Evolutionary conservation across 345 rosid species (phyloP).

Genomic region (Gossypium turneri): DNA sequence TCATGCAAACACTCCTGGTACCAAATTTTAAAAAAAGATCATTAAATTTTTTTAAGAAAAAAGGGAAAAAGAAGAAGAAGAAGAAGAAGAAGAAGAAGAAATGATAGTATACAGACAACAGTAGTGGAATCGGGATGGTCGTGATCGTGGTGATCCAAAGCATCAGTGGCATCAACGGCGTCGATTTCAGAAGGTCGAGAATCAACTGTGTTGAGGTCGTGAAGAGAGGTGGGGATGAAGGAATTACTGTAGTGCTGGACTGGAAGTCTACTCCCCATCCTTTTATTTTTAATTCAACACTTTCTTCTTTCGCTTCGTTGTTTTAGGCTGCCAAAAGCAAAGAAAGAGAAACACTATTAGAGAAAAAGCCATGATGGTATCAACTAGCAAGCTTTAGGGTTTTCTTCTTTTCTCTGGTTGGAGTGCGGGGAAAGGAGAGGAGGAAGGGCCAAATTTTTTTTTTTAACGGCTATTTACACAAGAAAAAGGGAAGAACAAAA

Average conservation of each 20-base stretch:
- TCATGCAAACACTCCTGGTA: constrained; percentile 70
- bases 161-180: constrained; percentile 31
- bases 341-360: not conserved
- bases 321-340: constrained; percentile 6
- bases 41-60: not conserved
- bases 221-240: constrained; percentile 54
- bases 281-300: not conserved
- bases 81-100: not conserved
- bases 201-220: constrained; percentile 83
- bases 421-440: not conserved
- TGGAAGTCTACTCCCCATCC: constrained; percentile 80
- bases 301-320: not conserved
- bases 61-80: too few species aligned
- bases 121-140: constrained; percentile 50
- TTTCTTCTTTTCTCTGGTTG: constrained; percentile 8
- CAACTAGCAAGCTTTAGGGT: not conserved
- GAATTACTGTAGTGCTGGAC: constrained; percentile 69
- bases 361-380: constrained; percentile 7
- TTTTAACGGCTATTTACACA: constrained; percentile 34
- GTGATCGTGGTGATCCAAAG: constrained; percentile 41
- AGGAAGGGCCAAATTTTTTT: not conserved
- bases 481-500: constrained; percentile 1
- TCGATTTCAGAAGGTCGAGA: constrained; percentile 44
- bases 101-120: constrained; percentile 33
- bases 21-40: not conserved